Percentiles rank a stretch among this genome's conserved stretches.
Evolutionary conservation across 108 stramenopile species (phyloP).

Genomic region (Nitzschia sp.): DNA sequence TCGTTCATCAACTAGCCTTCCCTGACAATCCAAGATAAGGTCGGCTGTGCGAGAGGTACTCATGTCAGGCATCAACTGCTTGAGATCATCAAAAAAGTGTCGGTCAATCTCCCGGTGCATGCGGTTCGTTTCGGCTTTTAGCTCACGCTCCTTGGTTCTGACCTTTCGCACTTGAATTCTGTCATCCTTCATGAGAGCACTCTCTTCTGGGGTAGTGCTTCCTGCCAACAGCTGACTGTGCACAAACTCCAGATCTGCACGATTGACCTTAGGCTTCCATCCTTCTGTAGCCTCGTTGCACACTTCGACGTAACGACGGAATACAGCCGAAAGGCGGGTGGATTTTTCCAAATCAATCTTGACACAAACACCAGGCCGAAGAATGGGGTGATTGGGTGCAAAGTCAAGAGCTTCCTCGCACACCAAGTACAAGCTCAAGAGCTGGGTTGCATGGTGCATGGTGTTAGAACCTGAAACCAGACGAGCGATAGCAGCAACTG

Average conservation of each 20-base stretch:
- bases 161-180: slow-evolving; percentile 58
- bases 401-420: slow-evolving; percentile 46
- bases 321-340: slow-evolving; percentile 59
- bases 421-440: slow-evolving; percentile 49
- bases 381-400: slow-evolving; percentile 56
- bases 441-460: neutral
- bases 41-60: slow-evolving; percentile 41
- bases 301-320: slow-evolving; percentile 65
- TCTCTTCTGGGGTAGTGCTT: slow-evolving; percentile 63
- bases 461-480: neutral
- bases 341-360: slow-evolving; percentile 76
- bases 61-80: slow-evolving; percentile 48
- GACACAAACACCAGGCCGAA: slow-evolving; percentile 57
- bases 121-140: slow-evolving; percentile 40
- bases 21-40: slow-evolving; percentile 71
- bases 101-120: slow-evolving; percentile 66
- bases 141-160: slow-evolving; percentile 36
- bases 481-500: slow-evolving; percentile 10
- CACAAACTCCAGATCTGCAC: slow-evolving; percentile 67
- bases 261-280: slow-evolving; percentile 1
- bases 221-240: slow-evolving; percentile 57
- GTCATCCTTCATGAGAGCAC: slow-evolving; percentile 86
- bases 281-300: slow-evolving; percentile 43
- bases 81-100: slow-evolving; percentile 61
- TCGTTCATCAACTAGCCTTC: slow-evolving; percentile 63